These are phyloP conservation scores for Cercospora zeina DNA, from an alignment of 2,329 filamentous ascomycete genomes.

Conservation along the genomic window DNA sequence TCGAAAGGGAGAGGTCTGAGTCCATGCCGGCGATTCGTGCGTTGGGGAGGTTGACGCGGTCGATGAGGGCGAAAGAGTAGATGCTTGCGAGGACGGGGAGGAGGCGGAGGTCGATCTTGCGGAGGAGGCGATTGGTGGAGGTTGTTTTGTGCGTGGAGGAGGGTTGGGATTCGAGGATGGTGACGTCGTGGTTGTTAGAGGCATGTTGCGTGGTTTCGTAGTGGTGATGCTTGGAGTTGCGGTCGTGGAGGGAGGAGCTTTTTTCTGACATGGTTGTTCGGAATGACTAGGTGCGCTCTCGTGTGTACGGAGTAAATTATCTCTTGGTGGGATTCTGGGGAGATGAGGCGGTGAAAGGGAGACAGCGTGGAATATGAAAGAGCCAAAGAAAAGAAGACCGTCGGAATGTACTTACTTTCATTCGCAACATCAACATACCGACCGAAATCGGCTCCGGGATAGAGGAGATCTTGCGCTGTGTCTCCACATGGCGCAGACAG, in stretches of 20 bases:
- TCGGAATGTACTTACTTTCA: neutral
- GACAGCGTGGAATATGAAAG: neutral
- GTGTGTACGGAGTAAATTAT: neutral
- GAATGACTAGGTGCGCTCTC: neutral
- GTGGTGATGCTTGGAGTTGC: slow-evolving; percentile 17
- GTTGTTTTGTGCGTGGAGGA: neutral
- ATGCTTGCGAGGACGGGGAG: slow-evolving; percentile 27
- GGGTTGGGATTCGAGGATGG: neutral
- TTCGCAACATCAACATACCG: slow-evolving; percentile 4
- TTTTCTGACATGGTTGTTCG: slow-evolving; percentile 14
- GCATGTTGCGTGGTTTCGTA: slow-evolving; percentile 14
- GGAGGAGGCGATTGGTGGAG: slow-evolving; percentile 24
- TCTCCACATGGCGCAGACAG: slow-evolving; percentile 13
- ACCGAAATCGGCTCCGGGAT: neutral
- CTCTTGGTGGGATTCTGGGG: neutral
- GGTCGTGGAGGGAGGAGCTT: slow-evolving; percentile 11
- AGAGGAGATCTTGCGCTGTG: slow-evolving; percentile 6
- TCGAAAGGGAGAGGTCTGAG: slow-evolving; percentile 35
- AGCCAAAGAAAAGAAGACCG: neutral
- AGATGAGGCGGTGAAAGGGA: neutral
- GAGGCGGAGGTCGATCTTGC: slow-evolving; percentile 29
- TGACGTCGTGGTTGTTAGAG: slow-evolving; percentile 6
- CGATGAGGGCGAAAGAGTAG: slow-evolving; percentile 28
- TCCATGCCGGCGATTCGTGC: slow-evolving; percentile 22
- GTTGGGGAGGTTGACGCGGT: slow-evolving; percentile 27